Percentiles rank a stretch among this genome's conserved stretches.
These are phyloP conservation scores for Aspergillus bertholletiae DNA, from an alignment of 495 filamentous ascomycete species.

Conservation along the genomic window DNA sequence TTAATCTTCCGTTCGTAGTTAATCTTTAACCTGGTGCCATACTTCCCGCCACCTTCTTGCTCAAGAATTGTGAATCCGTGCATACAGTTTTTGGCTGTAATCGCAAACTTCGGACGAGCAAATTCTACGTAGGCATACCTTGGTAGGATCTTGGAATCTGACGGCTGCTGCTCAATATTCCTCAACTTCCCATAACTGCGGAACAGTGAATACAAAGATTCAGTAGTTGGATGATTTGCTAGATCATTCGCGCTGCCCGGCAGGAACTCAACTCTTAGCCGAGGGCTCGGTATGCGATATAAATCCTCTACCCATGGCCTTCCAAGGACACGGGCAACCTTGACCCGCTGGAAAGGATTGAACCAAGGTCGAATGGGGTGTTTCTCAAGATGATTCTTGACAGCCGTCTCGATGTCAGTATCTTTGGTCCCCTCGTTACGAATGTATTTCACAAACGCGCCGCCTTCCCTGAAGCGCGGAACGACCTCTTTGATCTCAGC, in stretches of 20 bases:
- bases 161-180: slow-evolving; percentile 74
- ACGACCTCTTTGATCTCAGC: slow-evolving; percentile 74
- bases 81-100: slow-evolving; percentile 89
- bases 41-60: slow-evolving; percentile 64
- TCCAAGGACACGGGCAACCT: slow-evolving; percentile 67
- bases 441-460: slow-evolving; percentile 86
- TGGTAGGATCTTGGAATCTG: slow-evolving; percentile 79
- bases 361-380: slow-evolving; percentile 84
- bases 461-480: slow-evolving; percentile 84
- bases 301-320: slow-evolving; percentile 96
- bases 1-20: slow-evolving; percentile 78
- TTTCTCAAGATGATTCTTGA: slow-evolving; percentile 57
- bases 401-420: slow-evolving; percentile 54
- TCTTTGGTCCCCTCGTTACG: slow-evolving; percentile 49
- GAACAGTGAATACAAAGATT: slow-evolving; percentile 83
- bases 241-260: slow-evolving; percentile 59
- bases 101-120: slow-evolving; percentile 60
- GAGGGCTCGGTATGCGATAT: slow-evolving; percentile 71
- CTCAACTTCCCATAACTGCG: slow-evolving; percentile 82
- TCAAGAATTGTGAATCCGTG: slow-evolving; percentile 74
- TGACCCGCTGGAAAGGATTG: slow-evolving; percentile 72
- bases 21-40: slow-evolving; percentile 70
- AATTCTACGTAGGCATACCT: slow-evolving; percentile 80
- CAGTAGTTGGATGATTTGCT: slow-evolving; percentile 76
- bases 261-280: slow-evolving; percentile 80